phyloP scores from a whole-genome alignment of 2,329 filamentous ascomycete genomes.

The Grosmannia serpens region DNA sequence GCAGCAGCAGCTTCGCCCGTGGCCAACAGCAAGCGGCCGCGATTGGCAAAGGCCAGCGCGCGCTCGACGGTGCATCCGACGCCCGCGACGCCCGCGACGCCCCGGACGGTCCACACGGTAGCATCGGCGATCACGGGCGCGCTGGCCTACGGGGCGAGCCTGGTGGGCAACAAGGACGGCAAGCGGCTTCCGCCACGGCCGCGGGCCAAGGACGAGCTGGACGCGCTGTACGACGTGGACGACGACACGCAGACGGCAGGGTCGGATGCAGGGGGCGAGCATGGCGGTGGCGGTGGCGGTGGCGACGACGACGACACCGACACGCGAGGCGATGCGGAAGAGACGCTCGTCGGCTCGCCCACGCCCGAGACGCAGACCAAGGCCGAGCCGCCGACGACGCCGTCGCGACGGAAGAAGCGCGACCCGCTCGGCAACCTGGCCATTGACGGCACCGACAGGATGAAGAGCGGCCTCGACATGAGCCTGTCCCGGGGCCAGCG shows the following conservation, averaged over 20 bases:
- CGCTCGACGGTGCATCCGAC: neutral
- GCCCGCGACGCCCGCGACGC: constrained; percentile 12
- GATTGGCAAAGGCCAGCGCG: constrained; percentile 2
- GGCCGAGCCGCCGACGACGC: neutral
- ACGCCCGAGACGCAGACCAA: constrained; percentile 7
- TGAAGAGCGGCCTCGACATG: constrained; percentile 39
- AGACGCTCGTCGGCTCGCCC: constrained; percentile 9
- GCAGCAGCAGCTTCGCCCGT: neutral
- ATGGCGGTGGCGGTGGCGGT: neutral
- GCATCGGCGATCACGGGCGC: constrained; percentile 12
- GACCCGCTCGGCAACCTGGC: constrained; percentile 6
- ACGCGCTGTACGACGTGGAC: constrained; percentile 13
- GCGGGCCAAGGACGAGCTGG: constrained; percentile 1
- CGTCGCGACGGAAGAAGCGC: constrained; percentile 6
- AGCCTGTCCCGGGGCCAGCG: constrained; percentile 35
- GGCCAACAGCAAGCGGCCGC: constrained; percentile 9
- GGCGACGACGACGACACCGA: neutral
- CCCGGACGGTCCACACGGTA: constrained; percentile 11
- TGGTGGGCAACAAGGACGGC: neutral
- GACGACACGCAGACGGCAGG: constrained; percentile 3
- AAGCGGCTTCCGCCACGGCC: neutral
- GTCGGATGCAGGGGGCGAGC: neutral
- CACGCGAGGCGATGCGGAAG: neutral
- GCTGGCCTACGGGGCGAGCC: constrained; percentile 3
- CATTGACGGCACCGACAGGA: constrained; percentile 15